Conservation (phyloP, 768 basidiomycete species). For the Saitozyma podzolica region DNA sequence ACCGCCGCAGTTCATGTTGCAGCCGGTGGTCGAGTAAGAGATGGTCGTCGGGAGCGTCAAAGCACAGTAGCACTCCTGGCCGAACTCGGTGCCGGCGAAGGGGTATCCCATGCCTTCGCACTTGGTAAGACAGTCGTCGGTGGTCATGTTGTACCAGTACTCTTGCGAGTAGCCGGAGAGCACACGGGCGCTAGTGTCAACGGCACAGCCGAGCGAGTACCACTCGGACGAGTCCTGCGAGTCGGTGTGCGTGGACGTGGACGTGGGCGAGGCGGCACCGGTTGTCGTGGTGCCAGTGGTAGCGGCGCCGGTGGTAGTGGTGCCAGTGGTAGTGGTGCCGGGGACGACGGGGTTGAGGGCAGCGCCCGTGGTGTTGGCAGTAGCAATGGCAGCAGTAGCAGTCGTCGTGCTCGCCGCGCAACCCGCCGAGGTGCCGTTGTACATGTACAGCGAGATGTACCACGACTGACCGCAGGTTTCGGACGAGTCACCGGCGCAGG, state of each 20-base stretch:
- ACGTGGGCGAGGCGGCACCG: constrained; percentile 4
- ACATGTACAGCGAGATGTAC: constrained; percentile 43
- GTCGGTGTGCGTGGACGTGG: constrained; percentile 1
- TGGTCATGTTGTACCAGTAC: constrained; percentile 35
- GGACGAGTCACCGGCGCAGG: constrained; percentile 31
- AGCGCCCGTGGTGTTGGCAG: constrained; percentile 8
- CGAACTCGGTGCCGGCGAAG: constrained; percentile 51
- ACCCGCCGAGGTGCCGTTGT: constrained; percentile 18
- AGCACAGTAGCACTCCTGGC: constrained; percentile 52
- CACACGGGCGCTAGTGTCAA: constrained; percentile 33
- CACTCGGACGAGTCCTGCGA: constrained; percentile 37
- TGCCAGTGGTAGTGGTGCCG: constrained; percentile 11
- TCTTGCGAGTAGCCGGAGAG: constrained; percentile 22
- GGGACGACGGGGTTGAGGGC: constrained; percentile 10
- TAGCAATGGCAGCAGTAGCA: neutral
- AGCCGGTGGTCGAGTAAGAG: constrained; percentile 31
- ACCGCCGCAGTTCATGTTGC: constrained; percentile 46
- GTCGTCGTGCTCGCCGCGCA: constrained; percentile 8
- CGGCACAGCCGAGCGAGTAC: constrained; percentile 50
- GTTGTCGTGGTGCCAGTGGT: constrained; percentile 2
- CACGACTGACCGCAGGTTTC: constrained; percentile 36
- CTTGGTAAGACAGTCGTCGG: constrained; percentile 45
- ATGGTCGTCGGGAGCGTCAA: constrained; percentile 30
- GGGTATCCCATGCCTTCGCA: constrained; percentile 50
- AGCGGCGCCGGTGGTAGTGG: constrained; percentile 8